Evolutionary conservation across 768 basidiomycete genomes (phyloP).

Genomic region (Cyathus striatus): DNA sequence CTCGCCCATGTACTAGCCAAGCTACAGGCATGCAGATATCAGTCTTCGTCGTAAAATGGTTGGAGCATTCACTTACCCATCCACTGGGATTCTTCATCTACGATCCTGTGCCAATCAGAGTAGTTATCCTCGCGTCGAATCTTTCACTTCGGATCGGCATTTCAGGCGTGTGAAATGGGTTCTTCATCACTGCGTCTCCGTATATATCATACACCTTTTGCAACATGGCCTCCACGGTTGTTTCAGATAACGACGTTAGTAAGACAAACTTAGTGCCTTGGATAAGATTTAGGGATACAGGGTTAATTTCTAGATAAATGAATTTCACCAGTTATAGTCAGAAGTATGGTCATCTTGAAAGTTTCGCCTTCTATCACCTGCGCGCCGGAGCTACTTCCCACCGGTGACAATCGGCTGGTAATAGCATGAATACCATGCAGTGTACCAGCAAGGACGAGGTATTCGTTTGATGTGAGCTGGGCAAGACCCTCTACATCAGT

Average conservation of each 20-base stretch:
- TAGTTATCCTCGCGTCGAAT: constrained; percentile 71
- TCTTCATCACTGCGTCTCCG: constrained; percentile 96
- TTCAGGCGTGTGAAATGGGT: constrained; percentile 98
- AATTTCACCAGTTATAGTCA: constrained; percentile 88
- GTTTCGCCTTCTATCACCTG: constrained; percentile 95
- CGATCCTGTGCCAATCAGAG: constrained; percentile 52
- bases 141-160: constrained; percentile 95
- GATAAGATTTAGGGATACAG: no score
- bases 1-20: no score
- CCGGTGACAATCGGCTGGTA: constrained; percentile 85
- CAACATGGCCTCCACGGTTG: constrained; percentile 62
- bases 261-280: constrained; percentile 97
- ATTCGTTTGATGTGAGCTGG: constrained; percentile 87
- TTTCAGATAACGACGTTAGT: constrained; percentile 74
- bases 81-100: no score
- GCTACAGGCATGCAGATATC: no score
- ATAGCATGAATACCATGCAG: constrained; percentile 99
- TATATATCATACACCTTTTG: constrained; percentile 91
- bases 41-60: no score
- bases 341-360: constrained; percentile 89
- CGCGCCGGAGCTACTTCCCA: constrained; percentile 76
- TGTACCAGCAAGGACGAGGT: constrained; percentile 93
- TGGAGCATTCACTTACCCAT: no score
- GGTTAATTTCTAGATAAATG: no score
- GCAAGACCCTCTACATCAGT: constrained; percentile 90